Conservation (phyloP, 1,284 basidiomycete species). For the Malassezia obtusa region DNA sequence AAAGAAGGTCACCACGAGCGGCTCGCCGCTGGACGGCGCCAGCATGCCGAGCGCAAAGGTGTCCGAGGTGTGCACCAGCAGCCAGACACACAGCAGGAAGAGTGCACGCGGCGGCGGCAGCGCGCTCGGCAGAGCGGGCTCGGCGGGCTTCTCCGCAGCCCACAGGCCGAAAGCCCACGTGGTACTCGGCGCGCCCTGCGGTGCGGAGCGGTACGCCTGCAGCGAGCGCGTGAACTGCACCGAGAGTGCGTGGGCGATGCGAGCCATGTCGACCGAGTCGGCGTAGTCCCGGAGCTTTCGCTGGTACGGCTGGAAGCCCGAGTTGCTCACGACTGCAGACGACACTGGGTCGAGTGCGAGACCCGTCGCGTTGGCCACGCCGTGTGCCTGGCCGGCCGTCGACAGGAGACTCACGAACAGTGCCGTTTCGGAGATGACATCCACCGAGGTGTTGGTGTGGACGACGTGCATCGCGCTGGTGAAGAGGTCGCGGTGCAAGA, state of each 20-base stretch:
- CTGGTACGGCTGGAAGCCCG: constrained; percentile 17
- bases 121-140: not conserved
- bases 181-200: not conserved
- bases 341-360: constrained; percentile 6
- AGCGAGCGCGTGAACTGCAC: constrained; percentile 5
- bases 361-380: not conserved
- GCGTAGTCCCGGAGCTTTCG: constrained; percentile 11
- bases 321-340: not conserved
- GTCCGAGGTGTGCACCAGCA: constrained; percentile 6
- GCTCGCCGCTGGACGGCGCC: constrained; percentile 8
- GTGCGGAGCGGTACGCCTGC: not conserved
- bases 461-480: constrained; percentile 24
- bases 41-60: not conserved
- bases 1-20: constrained; percentile 18
- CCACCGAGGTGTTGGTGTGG: constrained; percentile 18
- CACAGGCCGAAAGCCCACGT: not conserved
- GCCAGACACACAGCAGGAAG: constrained; percentile 11
- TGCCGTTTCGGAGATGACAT: constrained; percentile 28
- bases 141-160: not conserved
- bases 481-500: constrained; percentile 37
- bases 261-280: constrained; percentile 1
- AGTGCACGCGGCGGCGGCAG: constrained; percentile 7
- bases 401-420: constrained; percentile 37
- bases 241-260: constrained; percentile 11
- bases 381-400: constrained; percentile 28